These are phyloP conservation scores for Metschnikowia anglica DNA, from an alignment of 805 yeast species.

Conservation along the genomic window DNA sequence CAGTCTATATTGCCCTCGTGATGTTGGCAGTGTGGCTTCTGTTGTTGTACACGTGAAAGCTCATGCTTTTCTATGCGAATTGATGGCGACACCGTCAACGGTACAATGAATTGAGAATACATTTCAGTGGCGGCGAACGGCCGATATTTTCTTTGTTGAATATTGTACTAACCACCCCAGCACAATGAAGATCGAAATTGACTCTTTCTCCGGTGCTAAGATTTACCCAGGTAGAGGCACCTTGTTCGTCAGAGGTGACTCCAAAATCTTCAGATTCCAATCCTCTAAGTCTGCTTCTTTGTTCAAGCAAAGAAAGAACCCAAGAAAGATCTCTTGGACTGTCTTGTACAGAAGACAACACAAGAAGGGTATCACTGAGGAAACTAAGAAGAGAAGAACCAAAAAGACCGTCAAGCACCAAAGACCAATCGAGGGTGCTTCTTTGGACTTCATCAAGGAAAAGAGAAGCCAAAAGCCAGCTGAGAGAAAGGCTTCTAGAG, in stretches of 20 bases:
- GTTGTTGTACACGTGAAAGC: background rate
- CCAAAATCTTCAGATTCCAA: conserved; percentile 99
- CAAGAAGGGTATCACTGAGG: conserved; percentile 99
- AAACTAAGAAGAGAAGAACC: conserved; percentile 93
- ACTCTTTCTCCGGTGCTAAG: conserved; percentile 98
- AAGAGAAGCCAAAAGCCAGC: conserved; percentile 95
- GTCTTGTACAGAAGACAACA: conserved; percentile 99
- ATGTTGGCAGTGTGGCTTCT: background rate
- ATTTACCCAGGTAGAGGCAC: conserved; percentile 99
- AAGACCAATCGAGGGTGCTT: conserved; percentile 99
- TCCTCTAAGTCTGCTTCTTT: conserved; percentile 96
- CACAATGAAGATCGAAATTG: conserved; percentile 98
- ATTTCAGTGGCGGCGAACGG: too few species aligned
- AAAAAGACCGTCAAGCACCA: conserved; percentile 98
- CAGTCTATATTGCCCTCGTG: background rate
- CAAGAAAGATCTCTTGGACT: conserved; percentile 99
- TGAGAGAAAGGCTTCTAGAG: conserved; percentile 97
- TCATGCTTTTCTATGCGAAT: background rate
- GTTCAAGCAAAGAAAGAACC: conserved; percentile 99
- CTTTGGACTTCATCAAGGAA: conserved; percentile 96
- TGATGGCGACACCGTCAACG: background rate
- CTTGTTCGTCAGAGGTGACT: conserved; percentile 98
- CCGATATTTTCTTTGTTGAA: too few species aligned
- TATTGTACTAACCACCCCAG: conserved; percentile 33
- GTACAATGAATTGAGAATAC: background rate